A percentile compares a stretch with the other conserved stretches of the same genome.
These are phyloP conservation scores for Pleurotus eryngii DNA, from an alignment of 768 basidiomycete species.

Conservation along the genomic window DNA sequence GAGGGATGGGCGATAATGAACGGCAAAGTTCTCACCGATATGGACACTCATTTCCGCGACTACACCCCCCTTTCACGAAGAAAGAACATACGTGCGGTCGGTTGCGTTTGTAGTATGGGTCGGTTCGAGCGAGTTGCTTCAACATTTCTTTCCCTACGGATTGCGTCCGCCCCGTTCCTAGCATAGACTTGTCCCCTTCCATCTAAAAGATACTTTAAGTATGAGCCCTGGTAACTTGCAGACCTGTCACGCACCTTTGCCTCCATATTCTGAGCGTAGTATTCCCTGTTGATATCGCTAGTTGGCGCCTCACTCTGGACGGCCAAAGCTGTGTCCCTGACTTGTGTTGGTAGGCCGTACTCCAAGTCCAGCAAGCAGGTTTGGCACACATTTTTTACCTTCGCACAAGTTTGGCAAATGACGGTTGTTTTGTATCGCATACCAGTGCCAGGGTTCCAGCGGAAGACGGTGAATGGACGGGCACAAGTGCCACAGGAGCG, in stretches of 20 bases:
- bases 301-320: constrained; percentile 85
- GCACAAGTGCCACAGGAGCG: constrained; percentile 97
- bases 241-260: constrained; percentile 53
- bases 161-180: constrained; percentile 58
- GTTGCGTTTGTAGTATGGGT: constrained; percentile 98
- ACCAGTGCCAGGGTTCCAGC: constrained; percentile 96
- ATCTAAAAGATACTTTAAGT: constrained; percentile 41
- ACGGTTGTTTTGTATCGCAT: constrained; percentile 96
- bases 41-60: constrained; percentile 87
- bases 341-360: constrained; percentile 94
- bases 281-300: constrained; percentile 96
- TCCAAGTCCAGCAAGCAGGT: constrained; percentile 96
- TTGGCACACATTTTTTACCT: constrained; percentile 95
- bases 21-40: constrained; percentile 34
- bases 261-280: constrained; percentile 91
- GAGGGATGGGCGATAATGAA: no score
- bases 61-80: constrained; percentile 94
- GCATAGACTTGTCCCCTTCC: constrained; percentile 63
- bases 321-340: constrained; percentile 91
- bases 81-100: constrained; percentile 92
- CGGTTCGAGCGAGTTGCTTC: constrained; percentile 89
- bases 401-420: constrained; percentile 95
- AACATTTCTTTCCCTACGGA: constrained; percentile 95
- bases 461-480: constrained; percentile 94
- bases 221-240: background rate